These are phyloP conservation scores for Rhodotorula sp. DNA, from an alignment of 1,284 basidiomycete species.

Conservation along the genomic window DNA sequence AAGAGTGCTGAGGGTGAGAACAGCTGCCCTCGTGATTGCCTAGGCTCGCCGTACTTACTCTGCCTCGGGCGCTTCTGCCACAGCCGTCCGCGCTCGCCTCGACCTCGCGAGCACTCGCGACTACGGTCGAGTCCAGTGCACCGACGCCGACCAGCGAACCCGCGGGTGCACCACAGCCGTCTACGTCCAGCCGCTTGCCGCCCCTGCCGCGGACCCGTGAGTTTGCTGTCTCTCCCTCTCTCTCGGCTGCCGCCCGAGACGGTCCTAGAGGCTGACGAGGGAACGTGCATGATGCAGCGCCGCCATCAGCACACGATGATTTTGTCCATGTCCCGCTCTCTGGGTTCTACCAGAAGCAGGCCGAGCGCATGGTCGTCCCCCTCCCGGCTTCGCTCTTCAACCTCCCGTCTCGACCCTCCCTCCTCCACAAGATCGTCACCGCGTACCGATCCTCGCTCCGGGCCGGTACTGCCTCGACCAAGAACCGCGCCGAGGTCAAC, in stretches of 20 bases:
- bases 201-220: conserved; percentile 8
- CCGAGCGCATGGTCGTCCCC: conserved; percentile 57
- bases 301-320: conserved; percentile 23
- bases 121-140: conserved; percentile 12
- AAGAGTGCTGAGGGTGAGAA: conserved; percentile 15
- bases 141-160: neutral
- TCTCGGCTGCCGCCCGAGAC: neutral
- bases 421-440: conserved; percentile 87
- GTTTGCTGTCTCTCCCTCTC: neutral
- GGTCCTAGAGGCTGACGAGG: neutral
- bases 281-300: conserved; percentile 5
- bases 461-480: conserved; percentile 85
- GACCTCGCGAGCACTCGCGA: conserved; percentile 25
- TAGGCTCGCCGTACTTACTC: neutral
- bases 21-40: no score
- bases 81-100: conserved; percentile 29
- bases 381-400: conserved; percentile 81
- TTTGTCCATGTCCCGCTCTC: conserved; percentile 36
- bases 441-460: conserved; percentile 85
- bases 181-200: neutral
- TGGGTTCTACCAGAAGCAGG: conserved; percentile 15
- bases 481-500: conserved; percentile 83
- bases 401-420: conserved; percentile 81
- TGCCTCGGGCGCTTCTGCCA: no score
- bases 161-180: neutral